phyloP scores from a whole-genome alignment of 1,284 basidiomycete genomes.

The Cutaneotrichosporon arboriforme region DNA sequence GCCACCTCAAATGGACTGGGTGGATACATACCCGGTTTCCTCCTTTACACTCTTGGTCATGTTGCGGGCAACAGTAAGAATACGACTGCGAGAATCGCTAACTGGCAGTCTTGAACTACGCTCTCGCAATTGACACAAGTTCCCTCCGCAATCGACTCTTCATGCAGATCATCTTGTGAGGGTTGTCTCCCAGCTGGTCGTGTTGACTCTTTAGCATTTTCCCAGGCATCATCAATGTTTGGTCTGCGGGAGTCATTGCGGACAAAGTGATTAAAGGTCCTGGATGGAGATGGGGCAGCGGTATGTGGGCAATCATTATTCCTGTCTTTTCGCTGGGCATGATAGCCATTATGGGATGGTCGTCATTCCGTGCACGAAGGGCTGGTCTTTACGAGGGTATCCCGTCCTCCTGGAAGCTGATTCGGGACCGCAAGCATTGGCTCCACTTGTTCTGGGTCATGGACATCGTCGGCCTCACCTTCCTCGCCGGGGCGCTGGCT shows the following conservation, averaged over 20 bases:
- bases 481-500: slow-evolving; percentile 41
- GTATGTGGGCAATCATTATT: slow-evolving; percentile 50
- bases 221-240: slow-evolving; percentile 25
- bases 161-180: slow-evolving; percentile 43
- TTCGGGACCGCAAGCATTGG: slow-evolving; percentile 10
- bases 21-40: slow-evolving; percentile 43
- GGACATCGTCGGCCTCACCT: slow-evolving; percentile 45
- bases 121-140: slow-evolving; percentile 49
- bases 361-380: slow-evolving; percentile 28
- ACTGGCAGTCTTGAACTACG: slow-evolving; percentile 38
- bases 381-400: slow-evolving; percentile 34
- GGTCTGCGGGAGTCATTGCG: slow-evolving; percentile 15
- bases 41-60: slow-evolving; percentile 30
- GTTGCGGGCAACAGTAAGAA: slow-evolving; percentile 16
- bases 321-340: slow-evolving; percentile 42
- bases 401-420: slow-evolving; percentile 30
- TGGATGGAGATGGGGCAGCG: slow-evolving; percentile 49
- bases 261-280: slow-evolving; percentile 14
- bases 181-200: background rate
- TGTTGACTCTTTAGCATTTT: slow-evolving; percentile 2
- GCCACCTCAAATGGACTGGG: slow-evolving; percentile 38
- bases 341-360: slow-evolving; percentile 33
- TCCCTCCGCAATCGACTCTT: slow-evolving; percentile 48
- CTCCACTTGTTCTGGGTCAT: slow-evolving; percentile 48
- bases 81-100: background rate